A percentile compares a stretch with the other conserved stretches of the same genome.
Conservation (phyloP, 805 yeast species). For the Sugiyamaella floridensis region DNA sequence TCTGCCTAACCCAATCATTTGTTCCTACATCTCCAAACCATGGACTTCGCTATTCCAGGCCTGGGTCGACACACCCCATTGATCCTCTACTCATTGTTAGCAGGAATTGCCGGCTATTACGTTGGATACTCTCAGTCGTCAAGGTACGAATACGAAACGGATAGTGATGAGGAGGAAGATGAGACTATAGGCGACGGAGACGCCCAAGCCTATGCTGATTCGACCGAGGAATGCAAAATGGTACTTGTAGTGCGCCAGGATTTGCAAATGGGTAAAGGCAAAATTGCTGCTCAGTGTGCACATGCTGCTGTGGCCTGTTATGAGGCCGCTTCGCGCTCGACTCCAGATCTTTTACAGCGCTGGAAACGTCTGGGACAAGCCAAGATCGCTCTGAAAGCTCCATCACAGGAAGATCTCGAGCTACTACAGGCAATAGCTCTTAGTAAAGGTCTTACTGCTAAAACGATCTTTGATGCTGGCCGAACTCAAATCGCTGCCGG, state of each 20-base stretch:
- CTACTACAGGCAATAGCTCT: constrained; percentile 73
- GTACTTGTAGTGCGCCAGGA: constrained; percentile 84
- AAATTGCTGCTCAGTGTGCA: constrained; percentile 94
- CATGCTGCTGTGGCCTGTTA: constrained; percentile 96
- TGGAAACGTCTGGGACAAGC: constrained; percentile 92
- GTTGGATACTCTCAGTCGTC: constrained; percentile 5
- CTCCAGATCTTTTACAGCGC: constrained; percentile 56
- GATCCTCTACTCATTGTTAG: not conserved
- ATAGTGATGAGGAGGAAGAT: constrained; percentile 2
- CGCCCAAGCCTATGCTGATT: constrained; percentile 11
- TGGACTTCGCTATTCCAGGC: not conserved
- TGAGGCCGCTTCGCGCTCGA: constrained; percentile 47
- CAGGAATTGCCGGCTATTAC: constrained; percentile 12
- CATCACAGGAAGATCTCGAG: constrained; percentile 55
- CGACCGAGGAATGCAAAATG: constrained; percentile 42
- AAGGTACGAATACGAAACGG: not conserved
- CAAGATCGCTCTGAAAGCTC: constrained; percentile 73
- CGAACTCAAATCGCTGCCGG: constrained; percentile 96
- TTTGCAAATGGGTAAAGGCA: constrained; percentile 88
- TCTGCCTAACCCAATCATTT: not conserved
- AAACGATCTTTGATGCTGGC: constrained; percentile 91
- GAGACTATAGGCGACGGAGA: constrained; percentile 16
- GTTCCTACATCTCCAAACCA: not conserved
- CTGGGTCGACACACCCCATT: not conserved
- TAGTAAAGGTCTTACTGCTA: constrained; percentile 68